These are phyloP conservation scores for Teratosphaeriaceae sp. DNA, from an alignment of 2,329 filamentous ascomycete genomes.

Conservation along the genomic window DNA sequence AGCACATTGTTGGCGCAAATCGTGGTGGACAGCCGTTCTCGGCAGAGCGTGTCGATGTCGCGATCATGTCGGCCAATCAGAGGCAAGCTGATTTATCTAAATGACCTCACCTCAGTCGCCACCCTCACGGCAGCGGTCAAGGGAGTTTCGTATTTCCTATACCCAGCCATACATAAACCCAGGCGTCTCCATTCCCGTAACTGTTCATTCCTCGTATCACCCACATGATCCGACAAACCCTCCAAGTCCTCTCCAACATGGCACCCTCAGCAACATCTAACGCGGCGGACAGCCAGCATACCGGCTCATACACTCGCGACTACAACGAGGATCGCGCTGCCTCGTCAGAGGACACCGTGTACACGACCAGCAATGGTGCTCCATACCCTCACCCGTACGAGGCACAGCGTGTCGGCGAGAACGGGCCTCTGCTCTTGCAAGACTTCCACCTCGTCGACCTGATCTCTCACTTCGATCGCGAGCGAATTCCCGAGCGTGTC, in stretches of 20 bases:
- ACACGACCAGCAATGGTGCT: slow-evolving; percentile 51
- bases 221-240: too few species aligned
- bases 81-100: too few species aligned
- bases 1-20: too few species aligned
- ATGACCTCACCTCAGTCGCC: too few species aligned
- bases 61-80: background rate
- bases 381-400: slow-evolving; percentile 55
- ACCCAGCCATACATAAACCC: background rate
- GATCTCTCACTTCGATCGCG: slow-evolving; percentile 71
- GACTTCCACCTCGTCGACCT: slow-evolving; percentile 68
- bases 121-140: too few species aligned
- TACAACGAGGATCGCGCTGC: slow-evolving; percentile 34
- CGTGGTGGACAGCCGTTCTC: background rate
- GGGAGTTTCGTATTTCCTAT: background rate
- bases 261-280: slow-evolving; percentile 16
- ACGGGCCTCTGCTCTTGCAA: slow-evolving; percentile 63
- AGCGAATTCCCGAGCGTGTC: slow-evolving; percentile 61
- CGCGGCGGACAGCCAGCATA: slow-evolving; percentile 23
- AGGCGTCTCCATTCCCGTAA: too few species aligned
- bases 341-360: slow-evolving; percentile 40
- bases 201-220: too few species aligned
- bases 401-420: slow-evolving; percentile 50
- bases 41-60: too few species aligned
- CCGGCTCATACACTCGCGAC: slow-evolving; percentile 24
- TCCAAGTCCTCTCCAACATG: too few species aligned